Evolutionary conservation across 441 rosid genomes (phyloP), one percentile per base, ranked within the genome.

Genomic region (Arabidopsis hybrid): DNA sequence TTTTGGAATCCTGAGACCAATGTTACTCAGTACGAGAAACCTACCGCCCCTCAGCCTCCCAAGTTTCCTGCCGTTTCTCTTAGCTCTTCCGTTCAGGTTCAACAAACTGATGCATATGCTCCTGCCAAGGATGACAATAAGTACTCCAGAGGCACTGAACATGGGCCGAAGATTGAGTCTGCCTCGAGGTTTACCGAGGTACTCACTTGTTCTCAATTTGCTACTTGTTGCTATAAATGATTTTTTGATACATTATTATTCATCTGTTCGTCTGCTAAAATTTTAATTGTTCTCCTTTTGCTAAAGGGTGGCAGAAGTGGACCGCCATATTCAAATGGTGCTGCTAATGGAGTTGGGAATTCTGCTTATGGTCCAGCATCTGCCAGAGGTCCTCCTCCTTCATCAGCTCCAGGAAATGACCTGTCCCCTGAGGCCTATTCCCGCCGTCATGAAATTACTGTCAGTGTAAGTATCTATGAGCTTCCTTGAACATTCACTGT

Each of bases 1-100:
- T 91, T 81, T 74, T 93, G 97, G 98, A 91, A 93, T 78, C 96
- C 97, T 0, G 95, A 87, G 79, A 93, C 97, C 31, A 93, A 93
- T 74, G 91, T 89, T 49, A 93, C 97, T 53, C 97, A 93, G 71
- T 93, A 93, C 26, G 96, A 91, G 79, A 84, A 81, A 75, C 97
- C 98, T 52, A 34, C 67, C 12, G 4, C 55, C 11, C 46, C 81
- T 52, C 78, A 38, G n/a, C 69, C 73, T 12, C 64, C 80, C 53
- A 85, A 82, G 81, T 32, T 84, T 18, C 8, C 84, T 67, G 46
- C 85, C 1, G 69, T 67, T 8, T 82, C 90, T 35, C 61, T 85
- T n/a, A 85, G 76, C 69, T 91, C 98, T 57, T 86, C 92, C 40
- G 82, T 84, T 67, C 93, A 85, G 77, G 84, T 83, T 65, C 91